Percentiles rank a stretch among this genome's conserved stretches.
Conservation (phyloP, 805 yeast species). For the Metschnikowia gruessii region DNA sequence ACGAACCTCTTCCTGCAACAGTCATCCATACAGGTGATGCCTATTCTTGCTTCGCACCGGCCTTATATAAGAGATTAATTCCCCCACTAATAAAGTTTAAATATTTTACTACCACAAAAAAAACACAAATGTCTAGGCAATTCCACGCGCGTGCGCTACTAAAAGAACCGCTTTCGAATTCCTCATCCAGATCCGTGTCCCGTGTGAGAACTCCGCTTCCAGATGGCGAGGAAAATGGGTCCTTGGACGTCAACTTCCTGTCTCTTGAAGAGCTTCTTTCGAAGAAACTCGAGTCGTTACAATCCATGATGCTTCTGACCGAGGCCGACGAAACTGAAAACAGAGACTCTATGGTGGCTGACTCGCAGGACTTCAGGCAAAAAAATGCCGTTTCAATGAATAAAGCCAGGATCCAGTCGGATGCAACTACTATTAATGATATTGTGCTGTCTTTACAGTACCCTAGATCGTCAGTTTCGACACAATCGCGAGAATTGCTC, state of each 20-base stretch:
- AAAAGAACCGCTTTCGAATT: constrained; percentile 22
- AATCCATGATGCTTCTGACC: constrained; percentile 19
- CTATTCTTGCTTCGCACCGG: constrained; percentile 13
- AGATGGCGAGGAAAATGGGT: constrained; percentile 35
- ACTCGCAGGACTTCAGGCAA: constrained; percentile 26
- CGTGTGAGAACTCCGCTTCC: constrained; percentile 36
- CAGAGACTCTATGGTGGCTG: constrained; percentile 22
- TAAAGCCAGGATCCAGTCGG: constrained; percentile 34
- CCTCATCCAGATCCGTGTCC: constrained; percentile 33
- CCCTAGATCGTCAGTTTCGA: constrained; percentile 44
- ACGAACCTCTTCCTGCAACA: no score
- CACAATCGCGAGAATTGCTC: constrained; percentile 47
- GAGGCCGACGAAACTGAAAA: constrained; percentile 19
- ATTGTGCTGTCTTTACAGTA: constrained; percentile 42
- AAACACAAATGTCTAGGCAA: constrained; percentile 14
- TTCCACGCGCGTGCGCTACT: constrained; percentile 15
- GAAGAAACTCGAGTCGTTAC: constrained; percentile 31
- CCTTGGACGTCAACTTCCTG: constrained; percentile 33
- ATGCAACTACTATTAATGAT: constrained; percentile 41
- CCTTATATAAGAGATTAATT: background rate
- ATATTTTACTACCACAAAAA: no score
- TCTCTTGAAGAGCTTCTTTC: constrained; percentile 36
- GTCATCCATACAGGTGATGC: constrained; percentile 4
- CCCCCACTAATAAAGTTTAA: no score
- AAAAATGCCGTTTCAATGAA: constrained; percentile 31